Evolutionary conservation across 73 alveolate genomes (phyloP).

Genomic region (Uronychia binucleata): DNA sequence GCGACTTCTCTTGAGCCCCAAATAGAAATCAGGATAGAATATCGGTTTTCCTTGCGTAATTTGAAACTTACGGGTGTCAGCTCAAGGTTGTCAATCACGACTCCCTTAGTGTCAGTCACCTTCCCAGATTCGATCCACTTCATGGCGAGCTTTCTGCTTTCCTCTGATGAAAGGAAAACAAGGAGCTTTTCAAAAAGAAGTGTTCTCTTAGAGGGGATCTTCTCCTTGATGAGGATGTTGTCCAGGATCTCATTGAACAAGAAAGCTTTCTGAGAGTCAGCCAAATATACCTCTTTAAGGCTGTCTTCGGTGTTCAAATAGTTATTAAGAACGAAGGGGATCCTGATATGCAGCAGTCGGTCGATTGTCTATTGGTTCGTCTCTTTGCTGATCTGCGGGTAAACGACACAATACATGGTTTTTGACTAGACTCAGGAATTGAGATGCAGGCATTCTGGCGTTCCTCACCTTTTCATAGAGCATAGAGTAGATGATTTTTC

Average conservation of each 20-base stretch:
- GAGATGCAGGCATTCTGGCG: slow-evolving; percentile 73
- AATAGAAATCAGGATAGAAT: slow-evolving; percentile 55
- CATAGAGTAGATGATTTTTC: slow-evolving; percentile 65
- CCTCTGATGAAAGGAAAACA: slow-evolving; percentile 60
- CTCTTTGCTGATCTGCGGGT: slow-evolving; percentile 30
- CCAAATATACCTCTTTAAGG: no score
- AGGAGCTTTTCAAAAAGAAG: slow-evolving; percentile 19
- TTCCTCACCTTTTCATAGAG: slow-evolving; percentile 80
- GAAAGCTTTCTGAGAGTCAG: slow-evolving; percentile 50
- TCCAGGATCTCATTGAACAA: slow-evolving; percentile 36
- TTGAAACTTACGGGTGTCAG: slow-evolving; percentile 59
- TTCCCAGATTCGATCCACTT: slow-evolving; percentile 32
- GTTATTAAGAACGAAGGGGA: slow-evolving; percentile 48
- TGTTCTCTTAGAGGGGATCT: slow-evolving; percentile 4
- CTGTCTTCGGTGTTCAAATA: slow-evolving; percentile 60
- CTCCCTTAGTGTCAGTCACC: slow-evolving; percentile 11
- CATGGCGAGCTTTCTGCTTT: slow-evolving; percentile 56
- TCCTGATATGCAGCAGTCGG: slow-evolving; percentile 52
- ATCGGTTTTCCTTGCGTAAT: slow-evolving; percentile 40
- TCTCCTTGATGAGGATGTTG: slow-evolving; percentile 13
- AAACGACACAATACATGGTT: not conserved
- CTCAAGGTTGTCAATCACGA: slow-evolving; percentile 37
- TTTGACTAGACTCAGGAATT: slow-evolving; percentile 48
- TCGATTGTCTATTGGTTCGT: slow-evolving; percentile 66
- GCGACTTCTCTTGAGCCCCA: slow-evolving; percentile 57